Conservation (phyloP, 441 rosid genomes). For the Aleurites moluccanus region DNA sequence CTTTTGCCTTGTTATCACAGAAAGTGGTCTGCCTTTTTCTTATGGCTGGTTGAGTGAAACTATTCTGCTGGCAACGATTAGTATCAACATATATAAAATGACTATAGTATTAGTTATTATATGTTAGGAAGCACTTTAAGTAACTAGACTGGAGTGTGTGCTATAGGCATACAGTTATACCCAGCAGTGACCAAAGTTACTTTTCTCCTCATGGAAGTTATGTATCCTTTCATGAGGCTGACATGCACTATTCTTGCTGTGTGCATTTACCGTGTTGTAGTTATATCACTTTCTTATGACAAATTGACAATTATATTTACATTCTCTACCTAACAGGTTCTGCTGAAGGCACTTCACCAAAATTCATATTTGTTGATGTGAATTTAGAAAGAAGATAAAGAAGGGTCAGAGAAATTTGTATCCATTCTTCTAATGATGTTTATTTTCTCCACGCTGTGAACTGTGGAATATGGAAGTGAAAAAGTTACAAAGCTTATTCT, state of each 20-base stretch:
- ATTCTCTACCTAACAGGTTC: neutral
- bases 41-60: neutral
- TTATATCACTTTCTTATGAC: neutral
- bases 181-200: neutral
- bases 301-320: neutral
- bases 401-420: constrained; percentile 9
- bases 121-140: neutral
- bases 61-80: neutral
- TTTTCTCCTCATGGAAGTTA: neutral
- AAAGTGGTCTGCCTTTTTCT: neutral
- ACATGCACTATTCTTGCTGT: neutral
- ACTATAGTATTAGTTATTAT: neutral
- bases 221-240: neutral
- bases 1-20: neutral
- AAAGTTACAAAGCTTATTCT: constrained; percentile 2
- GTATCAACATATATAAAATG: neutral
- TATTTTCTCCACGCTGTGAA: constrained; percentile 20
- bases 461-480: constrained; percentile 22
- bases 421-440: constrained; percentile 19
- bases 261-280: neutral
- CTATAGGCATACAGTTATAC: neutral
- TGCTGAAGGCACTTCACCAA: constrained; percentile 5
- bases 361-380: constrained; percentile 10
- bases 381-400: neutral
- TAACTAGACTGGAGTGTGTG: neutral